Base-by-base conservation (phyloP, 345 rosid genomes). In the Microthlaspi erraticum region DNA sequence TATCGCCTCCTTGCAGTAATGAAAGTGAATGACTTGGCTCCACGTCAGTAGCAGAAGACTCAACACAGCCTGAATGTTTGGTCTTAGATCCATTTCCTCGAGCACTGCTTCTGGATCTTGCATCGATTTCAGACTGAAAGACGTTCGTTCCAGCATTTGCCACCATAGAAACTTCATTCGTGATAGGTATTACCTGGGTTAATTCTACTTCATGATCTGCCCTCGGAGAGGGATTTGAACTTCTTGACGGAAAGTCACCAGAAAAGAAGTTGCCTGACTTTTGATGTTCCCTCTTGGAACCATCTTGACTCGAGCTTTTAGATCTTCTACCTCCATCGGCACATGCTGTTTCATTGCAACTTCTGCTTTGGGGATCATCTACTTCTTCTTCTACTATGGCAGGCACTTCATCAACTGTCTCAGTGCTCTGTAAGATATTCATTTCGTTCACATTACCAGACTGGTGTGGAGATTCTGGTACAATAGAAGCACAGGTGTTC, bases 271-370 rank as follows among this genome's bases (percentile, higher is more conserved):
- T 74, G 44, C 68, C 74, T 6, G 69, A 59, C 50, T 42, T 49
- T 31, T 43, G 68, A 61, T 71, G 50, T 55, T 81, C 74, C 63
- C 52, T 70, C 48, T 52, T 53, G 70, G 60, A 63, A 66, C 64
- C 62, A 38, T 38, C 64, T 43, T 44, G 70, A 49, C 61, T 36
- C 44, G 61, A 77, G 78, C 66, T 76, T 78, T 67, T 71, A 52
- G 78, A 72, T 69, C 82, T 76, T 53, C 73, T 64, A 64, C 74
- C 64, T 66, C 74, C 76, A 33, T 78, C 82, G 51, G 48, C 41
- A 61, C 43, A 46, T 37, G 66, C 60, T 53, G 52, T 76, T 45
- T 60, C 74, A 43, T 63, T 58, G 64, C 71, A 80, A 58, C 64
- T 79, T 66, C 76, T 77, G 43, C 58, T 56, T 64, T 12, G 53